phyloP scores from a whole-genome alignment of 805 yeast species.

The Scheffersomyces spartinae region DNA sequence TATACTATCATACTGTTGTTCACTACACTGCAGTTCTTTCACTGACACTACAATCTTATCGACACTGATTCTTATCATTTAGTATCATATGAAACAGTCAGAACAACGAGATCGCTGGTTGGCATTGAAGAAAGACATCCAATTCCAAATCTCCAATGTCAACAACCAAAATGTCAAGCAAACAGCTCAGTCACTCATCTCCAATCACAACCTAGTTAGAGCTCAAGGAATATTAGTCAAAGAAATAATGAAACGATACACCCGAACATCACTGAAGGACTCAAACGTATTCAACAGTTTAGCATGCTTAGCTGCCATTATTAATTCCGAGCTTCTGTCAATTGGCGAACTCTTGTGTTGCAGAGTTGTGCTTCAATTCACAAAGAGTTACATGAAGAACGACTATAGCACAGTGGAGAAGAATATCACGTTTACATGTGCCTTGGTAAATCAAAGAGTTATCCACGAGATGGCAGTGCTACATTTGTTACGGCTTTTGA shows the following conservation, averaged over 20 bases:
- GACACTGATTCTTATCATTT: too few species aligned
- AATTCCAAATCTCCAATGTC: constrained; percentile 36
- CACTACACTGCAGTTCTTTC: too few species aligned
- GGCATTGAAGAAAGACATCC: constrained; percentile 32
- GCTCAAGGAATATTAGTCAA: constrained; percentile 55
- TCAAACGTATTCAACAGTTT: constrained; percentile 38
- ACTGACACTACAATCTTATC: too few species aligned
- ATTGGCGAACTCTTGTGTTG: constrained; percentile 47
- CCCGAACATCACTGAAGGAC: too few species aligned
- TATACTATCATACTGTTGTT: too few species aligned
- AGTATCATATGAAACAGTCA: too few species aligned
- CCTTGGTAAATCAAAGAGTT: constrained; percentile 51
- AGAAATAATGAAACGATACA: constrained; percentile 44
- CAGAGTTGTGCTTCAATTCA: constrained; percentile 48
- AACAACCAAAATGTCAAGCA: constrained; percentile 35
- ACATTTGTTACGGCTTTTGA: constrained; percentile 39
- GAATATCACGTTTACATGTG: too few species aligned
- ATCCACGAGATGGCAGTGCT: constrained; percentile 40
- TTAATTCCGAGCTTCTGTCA: constrained; percentile 59
- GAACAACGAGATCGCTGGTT: constrained; percentile 51
- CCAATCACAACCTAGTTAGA: constrained; percentile 45
- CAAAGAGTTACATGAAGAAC: constrained; percentile 36
- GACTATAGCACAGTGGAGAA: too few species aligned
- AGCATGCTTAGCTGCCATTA: constrained; percentile 46
- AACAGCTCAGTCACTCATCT: too few species aligned